phyloP scores from a whole-genome alignment of 305 asterid genomes.

The Fraxinus nigra region DNA sequence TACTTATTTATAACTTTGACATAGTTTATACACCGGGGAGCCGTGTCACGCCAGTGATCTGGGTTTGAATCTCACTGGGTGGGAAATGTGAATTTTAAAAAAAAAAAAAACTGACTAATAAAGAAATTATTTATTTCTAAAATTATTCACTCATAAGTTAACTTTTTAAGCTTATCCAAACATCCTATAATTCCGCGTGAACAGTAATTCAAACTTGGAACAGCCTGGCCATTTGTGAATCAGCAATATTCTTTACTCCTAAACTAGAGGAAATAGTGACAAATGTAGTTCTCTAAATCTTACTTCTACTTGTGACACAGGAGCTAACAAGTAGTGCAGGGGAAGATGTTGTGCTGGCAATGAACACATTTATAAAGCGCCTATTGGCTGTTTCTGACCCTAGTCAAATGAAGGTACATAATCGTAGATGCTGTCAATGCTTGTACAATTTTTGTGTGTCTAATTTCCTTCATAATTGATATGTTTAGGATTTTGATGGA shows the following conservation, averaged over 20 bases:
- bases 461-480: background rate
- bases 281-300: constrained; percentile 12
- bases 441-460: background rate
- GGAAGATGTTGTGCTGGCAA: constrained; percentile 80
- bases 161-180: background rate
- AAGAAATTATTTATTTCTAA: background rate
- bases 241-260: background rate
- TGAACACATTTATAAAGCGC: constrained; percentile 91
- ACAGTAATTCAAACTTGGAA: background rate
- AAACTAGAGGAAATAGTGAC: background rate
- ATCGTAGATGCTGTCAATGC: constrained; percentile 13
- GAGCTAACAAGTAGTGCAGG: constrained; percentile 88
- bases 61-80: background rate
- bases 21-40: background rate
- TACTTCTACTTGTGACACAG: constrained; percentile 37
- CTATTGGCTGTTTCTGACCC: constrained; percentile 82
- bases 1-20: background rate
- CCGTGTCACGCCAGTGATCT: background rate
- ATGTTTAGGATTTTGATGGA: constrained; percentile 9
- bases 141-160: background rate
- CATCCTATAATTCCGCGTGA: background rate
- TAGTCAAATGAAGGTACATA: constrained; percentile 82
- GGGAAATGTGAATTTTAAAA: background rate
- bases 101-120: background rate
- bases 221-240: background rate